Percentiles rank a stretch among this genome's conserved stretches.
phyloP scores from a whole-genome alignment of 2,329 filamentous ascomycete species.

The Sporothrix pseudoabietina region DNA sequence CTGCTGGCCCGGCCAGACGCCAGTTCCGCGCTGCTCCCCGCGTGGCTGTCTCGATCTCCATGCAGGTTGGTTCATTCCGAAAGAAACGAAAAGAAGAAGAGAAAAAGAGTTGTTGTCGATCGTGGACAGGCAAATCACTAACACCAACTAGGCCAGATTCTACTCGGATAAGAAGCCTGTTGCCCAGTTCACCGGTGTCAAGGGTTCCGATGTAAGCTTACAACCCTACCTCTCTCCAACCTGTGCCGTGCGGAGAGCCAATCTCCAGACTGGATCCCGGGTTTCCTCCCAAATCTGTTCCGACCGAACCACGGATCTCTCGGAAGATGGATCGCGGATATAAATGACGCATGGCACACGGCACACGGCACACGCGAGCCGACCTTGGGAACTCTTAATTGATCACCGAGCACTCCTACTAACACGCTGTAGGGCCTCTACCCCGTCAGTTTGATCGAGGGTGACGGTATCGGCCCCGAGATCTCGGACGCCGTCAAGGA shows the following conservation, averaged over 20 bases:
- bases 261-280: not conserved
- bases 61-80: slow-evolving; percentile 59
- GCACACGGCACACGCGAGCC: not conserved
- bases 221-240: not conserved
- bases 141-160: slow-evolving; percentile 49
- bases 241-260: not conserved
- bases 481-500: slow-evolving; percentile 98
- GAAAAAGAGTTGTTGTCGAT: not conserved
- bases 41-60: slow-evolving; percentile 51
- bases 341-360: slow-evolving; percentile 48
- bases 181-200: slow-evolving; percentile 90
- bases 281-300: not conserved
- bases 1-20: slow-evolving; percentile 72
- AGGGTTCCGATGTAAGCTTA: slow-evolving; percentile 76
- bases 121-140: not conserved
- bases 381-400: not conserved
- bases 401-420: not conserved
- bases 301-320: slow-evolving; percentile 5
- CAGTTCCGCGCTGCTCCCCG: slow-evolving; percentile 72
- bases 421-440: slow-evolving; percentile 74
- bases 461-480: slow-evolving; percentile 97
- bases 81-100: not conserved
- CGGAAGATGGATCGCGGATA: slow-evolving; percentile 19
- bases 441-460: slow-evolving; percentile 95
- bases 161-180: slow-evolving; percentile 70